phyloP scores from a whole-genome alignment of 768 basidiomycete genomes.

The Russula lepida region DNA sequence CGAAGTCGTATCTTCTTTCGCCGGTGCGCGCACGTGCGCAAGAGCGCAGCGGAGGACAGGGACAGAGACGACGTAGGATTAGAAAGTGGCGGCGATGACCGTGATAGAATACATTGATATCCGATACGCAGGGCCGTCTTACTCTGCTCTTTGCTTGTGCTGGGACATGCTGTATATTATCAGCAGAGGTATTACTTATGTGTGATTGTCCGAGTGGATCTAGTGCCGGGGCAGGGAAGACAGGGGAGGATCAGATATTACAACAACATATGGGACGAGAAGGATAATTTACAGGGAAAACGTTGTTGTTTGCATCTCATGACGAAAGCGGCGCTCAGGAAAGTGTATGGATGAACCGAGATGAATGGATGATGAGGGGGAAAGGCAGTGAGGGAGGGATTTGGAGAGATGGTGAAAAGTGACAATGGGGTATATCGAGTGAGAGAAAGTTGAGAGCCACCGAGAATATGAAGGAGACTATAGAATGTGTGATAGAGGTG shows the following conservation, averaged over 20 bases:
- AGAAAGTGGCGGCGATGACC: slow-evolving; percentile 4
- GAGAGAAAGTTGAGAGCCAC: neutral
- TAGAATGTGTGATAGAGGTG: too few relatives aligned
- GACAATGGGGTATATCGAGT: neutral
- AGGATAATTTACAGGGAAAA: slow-evolving; percentile 1
- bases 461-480: neutral
- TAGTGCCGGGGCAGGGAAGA: slow-evolving; percentile 4
- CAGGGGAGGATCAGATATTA: neutral
- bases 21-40: neutral
- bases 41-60: neutral
- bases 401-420: too few relatives aligned
- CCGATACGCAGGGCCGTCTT: too few relatives aligned
- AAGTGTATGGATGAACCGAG: neutral
- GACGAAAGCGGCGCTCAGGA: neutral
- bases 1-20: slow-evolving; percentile 45
- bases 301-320: neutral
- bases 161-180: neutral
- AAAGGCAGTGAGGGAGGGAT: too few relatives aligned
- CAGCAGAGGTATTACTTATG: neutral
- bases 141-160: neutral
- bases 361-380: too few relatives aligned
- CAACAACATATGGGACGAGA: neutral
- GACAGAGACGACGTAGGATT: too few relatives aligned
- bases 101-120: neutral
- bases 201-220: slow-evolving; percentile 4